Base-by-base conservation (phyloP, 148 eudicot genomes). In the Amaranthus cruentus region DNA sequence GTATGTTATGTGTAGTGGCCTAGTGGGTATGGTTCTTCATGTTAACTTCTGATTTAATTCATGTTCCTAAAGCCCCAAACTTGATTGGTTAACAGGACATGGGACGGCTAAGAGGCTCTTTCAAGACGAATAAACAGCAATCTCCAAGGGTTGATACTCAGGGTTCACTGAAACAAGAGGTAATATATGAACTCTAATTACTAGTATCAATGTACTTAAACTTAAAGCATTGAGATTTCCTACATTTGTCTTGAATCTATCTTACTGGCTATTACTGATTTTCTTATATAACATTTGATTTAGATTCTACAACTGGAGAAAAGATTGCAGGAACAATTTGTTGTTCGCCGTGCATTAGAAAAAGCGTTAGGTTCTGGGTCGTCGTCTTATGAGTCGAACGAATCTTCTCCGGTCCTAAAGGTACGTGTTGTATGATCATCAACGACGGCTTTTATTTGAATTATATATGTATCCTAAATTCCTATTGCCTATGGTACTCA, bases 241-340 rank as follows among this genome's bases (percentile, higher is more conserved):
- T 47, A 58, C 14, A 50, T 14, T 61, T 3, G 14, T 38, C 52
- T 42, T 38, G 47, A 18, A 28, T 28, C 38, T 28, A 28, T 28
- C 38, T 28, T 28, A 28, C 38, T 38, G 54, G 6, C 50, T 44
- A 46, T 50, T 6, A 48, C 48, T 79, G 53, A 62, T 15, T 57
- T 43, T 63, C 53, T 3, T 8, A 28, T 74, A 28, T 10, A 47
- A 13, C 66, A 58, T 56, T 71, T 7, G 13, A 18, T 49, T 68
- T 87, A 94, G 98, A 94, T 94, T 84, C 69, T 84, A 76, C 88
- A 81, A 69, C 93, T 94, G 2, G 98, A 94, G 85, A 89, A 88
- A 80, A 87, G 91, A 81, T 81, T 94, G 68, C 88, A 88, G 65
- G 85, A 82, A 49, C 98, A 94, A 83, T 89, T 94, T 66, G 84